A percentile compares a stretch with the other conserved stretches of the same genome.
These are phyloP conservation scores for Boletus subparvulus DNA, from an alignment of 768 basidiomycete genomes.

Conservation along the genomic window DNA sequence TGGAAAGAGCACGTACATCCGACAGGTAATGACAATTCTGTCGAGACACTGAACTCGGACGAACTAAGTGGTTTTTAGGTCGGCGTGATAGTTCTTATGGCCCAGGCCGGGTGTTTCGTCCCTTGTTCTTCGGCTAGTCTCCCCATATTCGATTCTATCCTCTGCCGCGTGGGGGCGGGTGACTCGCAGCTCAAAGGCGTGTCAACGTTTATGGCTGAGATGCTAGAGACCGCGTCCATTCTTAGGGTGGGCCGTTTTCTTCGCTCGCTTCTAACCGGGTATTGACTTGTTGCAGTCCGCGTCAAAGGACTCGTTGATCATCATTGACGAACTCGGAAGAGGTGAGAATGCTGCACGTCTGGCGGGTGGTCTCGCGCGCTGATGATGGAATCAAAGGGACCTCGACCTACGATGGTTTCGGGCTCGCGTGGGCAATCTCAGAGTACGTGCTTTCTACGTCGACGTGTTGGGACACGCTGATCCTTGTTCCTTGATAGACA, in stretches of 20 bases:
- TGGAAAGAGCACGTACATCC: constrained; percentile 96
- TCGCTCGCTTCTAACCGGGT: background rate
- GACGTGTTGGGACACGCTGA: background rate
- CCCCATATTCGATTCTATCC: constrained; percentile 93
- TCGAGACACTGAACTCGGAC: background rate
- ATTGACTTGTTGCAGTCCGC: constrained; percentile 60
- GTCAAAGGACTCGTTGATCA: constrained; percentile 88
- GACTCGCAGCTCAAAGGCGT: constrained; percentile 98
- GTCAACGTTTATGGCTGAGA: constrained; percentile 99
- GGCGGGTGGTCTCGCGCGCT: background rate
- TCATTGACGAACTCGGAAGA: constrained; percentile 96
- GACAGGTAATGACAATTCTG: constrained; percentile 53
- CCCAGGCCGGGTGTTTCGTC: constrained; percentile 93
- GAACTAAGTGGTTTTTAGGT: constrained; percentile 45
- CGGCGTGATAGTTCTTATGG: constrained; percentile 96
- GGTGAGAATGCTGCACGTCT: constrained; percentile 41
- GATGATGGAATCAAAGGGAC: constrained; percentile 55
- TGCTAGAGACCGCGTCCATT: constrained; percentile 97
- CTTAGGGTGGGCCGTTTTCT: constrained; percentile 58
- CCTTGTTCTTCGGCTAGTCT: constrained; percentile 84
- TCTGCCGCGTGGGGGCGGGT: constrained; percentile 95
- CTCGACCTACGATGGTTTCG: constrained; percentile 97
- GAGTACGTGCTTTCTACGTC: constrained; percentile 55
- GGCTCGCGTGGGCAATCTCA: constrained; percentile 97
- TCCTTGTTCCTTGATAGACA: constrained; percentile 52